Conservation (phyloP, 2,329 filamentous ascomycete genomes). For the Tolypocladium ophioglossoides region DNA sequence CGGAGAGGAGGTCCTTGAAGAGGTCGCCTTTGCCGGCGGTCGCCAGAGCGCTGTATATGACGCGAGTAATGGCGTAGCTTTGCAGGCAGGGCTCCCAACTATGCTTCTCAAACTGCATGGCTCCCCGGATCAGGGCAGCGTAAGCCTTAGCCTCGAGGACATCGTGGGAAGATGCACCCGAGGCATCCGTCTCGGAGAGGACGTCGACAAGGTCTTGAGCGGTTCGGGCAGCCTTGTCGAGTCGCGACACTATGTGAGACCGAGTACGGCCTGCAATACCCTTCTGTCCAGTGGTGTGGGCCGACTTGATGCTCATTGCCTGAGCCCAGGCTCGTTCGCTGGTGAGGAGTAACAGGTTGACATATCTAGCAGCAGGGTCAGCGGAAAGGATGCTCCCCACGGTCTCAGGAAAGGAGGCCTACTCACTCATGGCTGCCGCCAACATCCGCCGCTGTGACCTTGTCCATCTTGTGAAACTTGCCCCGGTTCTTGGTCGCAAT, state of each 20-base stretch:
- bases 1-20: slow-evolving; percentile 75
- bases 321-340: slow-evolving; percentile 91
- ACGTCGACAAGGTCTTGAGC: slow-evolving; percentile 58
- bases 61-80: slow-evolving; percentile 63
- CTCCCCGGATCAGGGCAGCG: slow-evolving; percentile 62
- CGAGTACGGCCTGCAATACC: slow-evolving; percentile 70
- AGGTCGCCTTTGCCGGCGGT: slow-evolving; percentile 53
- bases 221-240: slow-evolving; percentile 66
- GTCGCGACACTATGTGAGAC: slow-evolving; percentile 78
- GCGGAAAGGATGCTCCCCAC: not conserved
- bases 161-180: slow-evolving; percentile 58
- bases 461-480: slow-evolving; percentile 66
- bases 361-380: slow-evolving; percentile 44
- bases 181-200: slow-evolving; percentile 51
- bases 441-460: slow-evolving; percentile 66
- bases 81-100: slow-evolving; percentile 71
- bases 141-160: slow-evolving; percentile 83
- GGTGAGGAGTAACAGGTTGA: slow-evolving; percentile 69
- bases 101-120: slow-evolving; percentile 76
- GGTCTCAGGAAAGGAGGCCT: not conserved
- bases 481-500: slow-evolving; percentile 75
- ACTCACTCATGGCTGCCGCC: slow-evolving; percentile 64
- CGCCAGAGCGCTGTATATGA: slow-evolving; percentile 73
- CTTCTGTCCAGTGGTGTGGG: slow-evolving; percentile 69
- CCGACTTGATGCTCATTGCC: slow-evolving; percentile 86